Conservation (phyloP, 495 filamentous ascomycete species). For the Xylona heveae region DNA sequence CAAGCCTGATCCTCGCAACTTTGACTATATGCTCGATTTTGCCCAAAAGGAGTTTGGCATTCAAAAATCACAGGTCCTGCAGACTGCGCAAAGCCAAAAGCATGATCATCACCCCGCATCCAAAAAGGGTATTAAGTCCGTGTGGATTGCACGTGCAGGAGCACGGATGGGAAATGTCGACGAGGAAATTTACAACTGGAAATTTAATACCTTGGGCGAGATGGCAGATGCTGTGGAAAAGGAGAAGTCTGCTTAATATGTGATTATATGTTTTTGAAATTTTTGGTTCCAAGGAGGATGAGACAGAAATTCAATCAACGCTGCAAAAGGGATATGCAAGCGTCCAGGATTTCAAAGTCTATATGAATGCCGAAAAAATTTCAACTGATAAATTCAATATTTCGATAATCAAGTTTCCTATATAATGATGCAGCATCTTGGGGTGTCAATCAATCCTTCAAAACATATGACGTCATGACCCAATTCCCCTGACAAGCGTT, state of each 20-base stretch:
- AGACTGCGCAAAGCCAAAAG: conserved; percentile 46
- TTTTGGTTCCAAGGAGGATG: conserved; percentile 54
- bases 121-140: conserved; percentile 35
- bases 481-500: no score
- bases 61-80: conserved; percentile 31
- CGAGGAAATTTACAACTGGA: conserved; percentile 28
- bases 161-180: conserved; percentile 17
- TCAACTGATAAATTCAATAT: no score
- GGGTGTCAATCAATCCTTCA: no score
- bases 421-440: no score
- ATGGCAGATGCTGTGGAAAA: conserved; percentile 49
- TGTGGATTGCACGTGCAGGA: conserved; percentile 47
- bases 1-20: conserved; percentile 48
- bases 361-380: no score
- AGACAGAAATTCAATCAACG: no score
- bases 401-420: no score
- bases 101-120: conserved; percentile 53
- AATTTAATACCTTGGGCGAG: conserved; percentile 43
- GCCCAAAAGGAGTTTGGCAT: conserved; percentile 32
- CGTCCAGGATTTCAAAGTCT: no score
- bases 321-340: no score
- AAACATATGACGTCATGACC: no score
- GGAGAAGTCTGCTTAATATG: no score
- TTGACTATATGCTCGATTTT: conserved; percentile 38
- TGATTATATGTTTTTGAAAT: conserved; percentile 38